These are phyloP conservation scores for Saitozyma podzolica DNA, from an alignment of 768 basidiomycete species.

Conservation along the genomic window DNA sequence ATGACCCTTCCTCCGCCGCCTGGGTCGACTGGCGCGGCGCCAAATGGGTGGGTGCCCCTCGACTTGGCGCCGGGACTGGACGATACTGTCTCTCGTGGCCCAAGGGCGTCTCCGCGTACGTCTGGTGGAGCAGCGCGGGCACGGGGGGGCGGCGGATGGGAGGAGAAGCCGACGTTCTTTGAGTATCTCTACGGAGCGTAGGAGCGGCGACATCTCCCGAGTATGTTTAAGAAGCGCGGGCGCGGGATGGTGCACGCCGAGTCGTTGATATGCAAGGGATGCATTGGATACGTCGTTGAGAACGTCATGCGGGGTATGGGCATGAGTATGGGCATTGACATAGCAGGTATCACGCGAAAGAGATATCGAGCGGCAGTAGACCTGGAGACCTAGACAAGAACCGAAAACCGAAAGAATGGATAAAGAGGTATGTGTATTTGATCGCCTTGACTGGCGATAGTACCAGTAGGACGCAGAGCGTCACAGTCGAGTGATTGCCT, in stretches of 20 bases:
- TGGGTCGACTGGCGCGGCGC: not conserved
- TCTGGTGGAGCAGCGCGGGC: not conserved
- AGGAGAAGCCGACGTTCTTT: conserved; percentile 48
- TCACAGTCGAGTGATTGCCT: conserved; percentile 47
- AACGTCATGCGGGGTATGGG: too few relatives aligned
- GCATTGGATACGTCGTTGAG: too few relatives aligned
- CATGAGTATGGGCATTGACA: not conserved
- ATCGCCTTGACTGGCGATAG: not conserved
- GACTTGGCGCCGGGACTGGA: not conserved
- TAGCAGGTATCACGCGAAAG: too few relatives aligned
- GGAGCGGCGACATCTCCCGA: not conserved
- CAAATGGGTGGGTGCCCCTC: too few relatives aligned
- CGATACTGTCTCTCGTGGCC: not conserved
- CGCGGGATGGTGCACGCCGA: too few relatives aligned
- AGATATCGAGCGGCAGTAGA: too few relatives aligned
- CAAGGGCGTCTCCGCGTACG: not conserved
- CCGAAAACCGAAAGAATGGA: too few relatives aligned
- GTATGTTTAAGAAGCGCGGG: too few relatives aligned
- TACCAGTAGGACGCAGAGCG: not conserved
- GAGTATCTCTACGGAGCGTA: conserved; percentile 49
- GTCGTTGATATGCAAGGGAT: too few relatives aligned
- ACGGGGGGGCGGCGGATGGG: conserved; percentile 23
- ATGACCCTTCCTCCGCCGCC: conserved; percentile 17
- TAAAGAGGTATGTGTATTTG: too few relatives aligned
- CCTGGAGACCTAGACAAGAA: too few relatives aligned